Evolutionary conservation across 257 asterid species (phyloP), one percentile per base, ranked within the genome.

Genomic region (Ilex asprella): DNA sequence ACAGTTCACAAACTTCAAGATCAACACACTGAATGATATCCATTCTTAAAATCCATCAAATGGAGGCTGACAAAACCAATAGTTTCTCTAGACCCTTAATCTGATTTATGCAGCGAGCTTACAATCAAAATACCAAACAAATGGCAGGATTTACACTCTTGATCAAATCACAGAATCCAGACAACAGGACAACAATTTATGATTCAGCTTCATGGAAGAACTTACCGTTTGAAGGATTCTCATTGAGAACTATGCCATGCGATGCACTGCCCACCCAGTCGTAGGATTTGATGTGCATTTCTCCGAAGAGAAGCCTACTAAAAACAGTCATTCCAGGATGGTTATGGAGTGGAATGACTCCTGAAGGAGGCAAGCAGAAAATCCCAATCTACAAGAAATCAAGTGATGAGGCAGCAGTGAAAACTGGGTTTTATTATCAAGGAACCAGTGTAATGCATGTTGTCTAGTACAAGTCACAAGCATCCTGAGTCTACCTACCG

Each of bases 311-410:
- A 67, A 91, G 84, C 79, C 86, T 91, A 82, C 96, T 77, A 68
- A 91, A 86, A 60, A 91, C 98, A 0, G 98, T 88, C 98, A 91
- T 91, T 44, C 85, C 96, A 5, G 98, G 98, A 73, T 91, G 98
- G 82, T 88, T 80, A 39, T 91, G 98, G 30, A 91, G 91, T 2
- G 98, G 98, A 54, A 91, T 91, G 56, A 91, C 95, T 58, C 88
- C 82, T 16, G 73, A 73, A 31, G 94, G 95, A 0, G 98, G 98
- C 83, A 91, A 78, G 76, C 98, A 91, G 74, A 91, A 91, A 61
- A 91, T 82, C 47, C 95, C 96, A 72, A 91, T 88, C 98, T 91
- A 83, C 49, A 62, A 62, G 16, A 47, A 56, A 14, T 27, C 58
- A 59, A 61, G 7, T 39, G 14, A 64, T 59, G 27, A 50, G 43